phyloP scores from a whole-genome alignment of 257 asterid genomes.

The Plantago major region DNA sequence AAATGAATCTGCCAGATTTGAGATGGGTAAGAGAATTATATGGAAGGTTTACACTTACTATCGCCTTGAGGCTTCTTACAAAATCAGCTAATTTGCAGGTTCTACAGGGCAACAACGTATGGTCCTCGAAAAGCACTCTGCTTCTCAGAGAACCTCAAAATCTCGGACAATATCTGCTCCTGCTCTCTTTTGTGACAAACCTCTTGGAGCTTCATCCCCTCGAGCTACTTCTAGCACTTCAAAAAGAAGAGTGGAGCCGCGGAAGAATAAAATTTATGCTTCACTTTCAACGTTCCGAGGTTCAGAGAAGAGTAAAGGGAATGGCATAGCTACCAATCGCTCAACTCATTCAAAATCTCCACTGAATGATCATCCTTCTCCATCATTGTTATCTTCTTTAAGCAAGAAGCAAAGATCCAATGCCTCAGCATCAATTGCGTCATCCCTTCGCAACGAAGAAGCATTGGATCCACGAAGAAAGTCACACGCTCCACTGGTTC shows the following conservation, averaged over 20 bases:
- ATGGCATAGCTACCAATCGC: conserved; percentile 13
- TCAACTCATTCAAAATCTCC: conserved; percentile 17
- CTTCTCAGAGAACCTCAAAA: conserved; percentile 3
- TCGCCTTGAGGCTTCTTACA: not conserved
- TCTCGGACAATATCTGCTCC: conserved; percentile 2
- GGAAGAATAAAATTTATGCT: conserved; percentile 22
- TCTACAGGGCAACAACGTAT: conserved; percentile 28
- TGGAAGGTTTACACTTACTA: not conserved
- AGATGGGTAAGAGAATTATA: conserved; percentile 27
- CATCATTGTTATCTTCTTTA: conserved; percentile 15
- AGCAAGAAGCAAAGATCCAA: conserved; percentile 18
- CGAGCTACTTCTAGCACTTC: conserved; percentile 13
- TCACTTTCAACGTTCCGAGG: conserved; percentile 27
- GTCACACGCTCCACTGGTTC: conserved; percentile 6
- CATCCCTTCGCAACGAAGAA: conserved; percentile 4
- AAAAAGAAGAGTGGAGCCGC: conserved; percentile 22
- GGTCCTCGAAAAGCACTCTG: conserved; percentile 21
- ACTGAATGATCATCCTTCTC: conserved; percentile 11
- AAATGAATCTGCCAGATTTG: conserved; percentile 13
- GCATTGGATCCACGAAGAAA: conserved; percentile 10
- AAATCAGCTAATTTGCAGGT: not conserved
- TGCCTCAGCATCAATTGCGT: conserved; percentile 4
- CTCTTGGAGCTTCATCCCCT: conserved; percentile 11
- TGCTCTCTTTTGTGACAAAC: not conserved
- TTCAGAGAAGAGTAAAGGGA: conserved; percentile 19